Evolutionary conservation across 257 asterid species (phyloP).

Genomic region (Solanum peruvianum): DNA sequence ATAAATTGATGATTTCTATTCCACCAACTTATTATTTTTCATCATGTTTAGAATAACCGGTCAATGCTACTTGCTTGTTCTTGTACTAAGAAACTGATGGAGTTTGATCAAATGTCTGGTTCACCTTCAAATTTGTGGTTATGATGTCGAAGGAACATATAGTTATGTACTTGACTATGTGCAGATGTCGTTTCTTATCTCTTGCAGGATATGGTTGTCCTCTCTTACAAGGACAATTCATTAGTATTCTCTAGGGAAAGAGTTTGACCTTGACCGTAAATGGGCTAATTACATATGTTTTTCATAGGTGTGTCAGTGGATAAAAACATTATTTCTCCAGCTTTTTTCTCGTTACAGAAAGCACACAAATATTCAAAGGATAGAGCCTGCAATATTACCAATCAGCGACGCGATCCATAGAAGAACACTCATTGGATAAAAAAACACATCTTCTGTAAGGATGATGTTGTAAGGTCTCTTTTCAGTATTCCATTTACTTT

Average conservation of each 20-base stretch:
- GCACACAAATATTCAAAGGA: too few relatives aligned
- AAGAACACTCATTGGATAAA: too few relatives aligned
- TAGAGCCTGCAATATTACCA: too few relatives aligned
- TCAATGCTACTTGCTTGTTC: slow-evolving; percentile 87
- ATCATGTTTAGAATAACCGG: slow-evolving; percentile 76
- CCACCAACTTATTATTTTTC: background rate
- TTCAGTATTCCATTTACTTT: too few relatives aligned
- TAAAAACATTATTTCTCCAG: too few relatives aligned
- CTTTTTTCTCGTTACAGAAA: too few relatives aligned
- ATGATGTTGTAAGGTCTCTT: too few relatives aligned
- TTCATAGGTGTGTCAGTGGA: too few relatives aligned
- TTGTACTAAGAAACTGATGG: slow-evolving; percentile 98
- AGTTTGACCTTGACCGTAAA: slow-evolving; percentile 90
- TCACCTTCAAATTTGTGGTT: slow-evolving; percentile 2
- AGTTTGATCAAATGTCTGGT: slow-evolving; percentile 77
- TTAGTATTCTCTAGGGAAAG: slow-evolving; percentile 88
- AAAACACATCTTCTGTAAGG: too few relatives aligned
- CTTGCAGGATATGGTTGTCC: slow-evolving; percentile 97
- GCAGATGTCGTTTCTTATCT: background rate
- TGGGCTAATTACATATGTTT: too few relatives aligned
- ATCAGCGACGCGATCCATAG: too few relatives aligned
- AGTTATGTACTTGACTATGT: background rate
- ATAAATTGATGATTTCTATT: background rate
- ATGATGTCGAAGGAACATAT: background rate
- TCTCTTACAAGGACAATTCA: slow-evolving; percentile 95